Evolutionary conservation across 805 yeast species (phyloP), one percentile per base, ranked within the genome.

Genomic region (Ogataea paradorogensis): DNA sequence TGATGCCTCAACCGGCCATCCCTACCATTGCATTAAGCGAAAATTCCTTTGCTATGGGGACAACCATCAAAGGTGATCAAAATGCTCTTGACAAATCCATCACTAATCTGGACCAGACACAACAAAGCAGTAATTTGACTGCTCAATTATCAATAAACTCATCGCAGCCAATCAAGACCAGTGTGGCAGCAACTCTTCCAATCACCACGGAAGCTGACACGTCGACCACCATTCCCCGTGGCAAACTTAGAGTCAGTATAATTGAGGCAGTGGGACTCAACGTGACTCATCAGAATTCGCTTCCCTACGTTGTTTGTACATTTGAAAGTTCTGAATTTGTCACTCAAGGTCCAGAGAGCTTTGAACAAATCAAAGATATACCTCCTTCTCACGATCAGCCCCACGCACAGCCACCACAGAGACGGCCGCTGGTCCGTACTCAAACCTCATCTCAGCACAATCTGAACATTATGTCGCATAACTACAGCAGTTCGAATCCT

Each of bases 261-360:
- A 67, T 84, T 20, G 91, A 87, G 62, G 97, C 96, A 2, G 74
- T 71, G 43, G 82, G 80, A 51, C 71, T 91, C 47, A 65, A 72
- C 30, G 76, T 81, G 24, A 70, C 73, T 31, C 63, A 78, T 4
- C 64, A 71, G 28, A 66, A 45, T 40, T 71, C 91, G 3, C 84
- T 77, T 51, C 96, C 96, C 3, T 84, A 89, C 61, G 95, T 86
- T 14, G 96, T 89, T 26, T 86, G 95, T 62, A 84, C 95, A 9
- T 89, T 85, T 67, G 95, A 88, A 60, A 82, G 91, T 46, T 82
- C 95, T 1, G 98, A 93, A 65, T 85, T 82, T 49, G 89, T 91
- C 44, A 81, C 95, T 18, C 80, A 80, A 46, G 90, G 89, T 4
- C 88, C 95, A 1, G 84, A 73, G 35, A 69, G 74, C 18, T 58